These are phyloP conservation scores for Escallonia herrerae DNA, from an alignment of 129 eudicot genomes.

Conservation along the genomic window DNA sequence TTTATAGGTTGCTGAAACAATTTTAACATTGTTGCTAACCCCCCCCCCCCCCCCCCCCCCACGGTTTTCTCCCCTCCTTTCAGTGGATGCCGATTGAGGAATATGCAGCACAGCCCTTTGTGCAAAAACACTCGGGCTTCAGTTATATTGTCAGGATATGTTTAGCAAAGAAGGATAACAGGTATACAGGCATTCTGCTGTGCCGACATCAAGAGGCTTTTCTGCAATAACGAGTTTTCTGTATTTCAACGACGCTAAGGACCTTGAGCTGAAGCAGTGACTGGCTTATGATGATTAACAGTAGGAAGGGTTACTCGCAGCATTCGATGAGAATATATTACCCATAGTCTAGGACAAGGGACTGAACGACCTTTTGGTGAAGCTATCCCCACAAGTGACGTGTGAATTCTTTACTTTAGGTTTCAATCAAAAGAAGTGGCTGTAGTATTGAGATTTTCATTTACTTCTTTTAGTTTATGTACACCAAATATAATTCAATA, in stretches of 20 bases:
- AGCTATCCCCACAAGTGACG: too few relatives aligned
- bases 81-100: slow-evolving; percentile 60
- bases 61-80: slow-evolving; percentile 1
- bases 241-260: slow-evolving; percentile 18
- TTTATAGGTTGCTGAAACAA: not conserved
- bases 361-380: too few relatives aligned
- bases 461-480: not conserved
- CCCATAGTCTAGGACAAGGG: too few relatives aligned
- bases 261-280: not conserved
- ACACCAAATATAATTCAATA: not conserved
- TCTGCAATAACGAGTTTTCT: slow-evolving; percentile 32
- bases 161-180: slow-evolving; percentile 34
- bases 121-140: slow-evolving; percentile 29
- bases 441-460: not conserved
- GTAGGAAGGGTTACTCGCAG: not conserved
- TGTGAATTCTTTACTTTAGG: not conserved
- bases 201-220: slow-evolving; percentile 22
- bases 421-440: not conserved
- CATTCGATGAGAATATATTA: not conserved
- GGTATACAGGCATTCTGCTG: slow-evolving; percentile 44
- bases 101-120: slow-evolving; percentile 42
- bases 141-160: slow-evolving; percentile 39
- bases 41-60: too few relatives aligned
- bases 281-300: not conserved
- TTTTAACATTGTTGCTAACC: not conserved